Conservation (phyloP, 192 early-diverging fungal species). For the Coemansia sp. region DNA sequence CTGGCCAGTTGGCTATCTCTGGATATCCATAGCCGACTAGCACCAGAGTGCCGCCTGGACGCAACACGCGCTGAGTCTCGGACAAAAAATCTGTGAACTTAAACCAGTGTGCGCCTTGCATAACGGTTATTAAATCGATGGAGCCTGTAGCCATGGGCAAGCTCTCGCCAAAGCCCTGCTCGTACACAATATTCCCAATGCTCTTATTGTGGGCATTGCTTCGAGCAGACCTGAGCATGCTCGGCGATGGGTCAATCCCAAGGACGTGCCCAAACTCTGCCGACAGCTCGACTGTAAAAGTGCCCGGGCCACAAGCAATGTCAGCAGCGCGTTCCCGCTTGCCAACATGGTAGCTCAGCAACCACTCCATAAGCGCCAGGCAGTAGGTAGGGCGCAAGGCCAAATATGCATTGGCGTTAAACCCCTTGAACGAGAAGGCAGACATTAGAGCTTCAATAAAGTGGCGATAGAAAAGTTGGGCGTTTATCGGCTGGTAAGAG, state of each 20-base stretch:
- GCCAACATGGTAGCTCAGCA: slow-evolving; percentile 29
- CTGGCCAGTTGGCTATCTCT: slow-evolving; percentile 19
- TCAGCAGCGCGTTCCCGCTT: slow-evolving; percentile 8
- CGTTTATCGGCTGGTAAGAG: too few species aligned
- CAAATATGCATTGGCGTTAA: slow-evolving; percentile 28
- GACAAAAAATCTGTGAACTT: slow-evolving; percentile 10
- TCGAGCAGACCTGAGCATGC: slow-evolving; percentile 27
- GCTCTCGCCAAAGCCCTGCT: slow-evolving; percentile 17
- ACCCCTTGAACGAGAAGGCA: slow-evolving; percentile 27
- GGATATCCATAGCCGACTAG: slow-evolving; percentile 34
- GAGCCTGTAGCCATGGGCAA: slow-evolving; percentile 18
- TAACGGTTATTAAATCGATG: slow-evolving; percentile 33
- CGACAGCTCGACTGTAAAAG: slow-evolving; percentile 20
- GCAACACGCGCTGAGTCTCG: slow-evolving; percentile 28
- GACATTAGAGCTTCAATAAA: slow-evolving; percentile 13
- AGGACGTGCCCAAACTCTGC: slow-evolving; percentile 12
- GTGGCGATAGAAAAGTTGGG: neutral
- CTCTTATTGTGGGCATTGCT: neutral
- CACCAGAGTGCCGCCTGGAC: slow-evolving; percentile 33
- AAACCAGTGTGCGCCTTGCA: slow-evolving; percentile 47
- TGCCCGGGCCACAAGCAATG: slow-evolving; percentile 37
- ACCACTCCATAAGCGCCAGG: slow-evolving; percentile 4
- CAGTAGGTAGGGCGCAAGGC: slow-evolving; percentile 31
- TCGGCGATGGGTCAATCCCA: slow-evolving; percentile 26
- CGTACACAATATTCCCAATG: slow-evolving; percentile 22